Base-by-base conservation (phyloP, 179 eudicot species). In the Spergularia azorica region DNA sequence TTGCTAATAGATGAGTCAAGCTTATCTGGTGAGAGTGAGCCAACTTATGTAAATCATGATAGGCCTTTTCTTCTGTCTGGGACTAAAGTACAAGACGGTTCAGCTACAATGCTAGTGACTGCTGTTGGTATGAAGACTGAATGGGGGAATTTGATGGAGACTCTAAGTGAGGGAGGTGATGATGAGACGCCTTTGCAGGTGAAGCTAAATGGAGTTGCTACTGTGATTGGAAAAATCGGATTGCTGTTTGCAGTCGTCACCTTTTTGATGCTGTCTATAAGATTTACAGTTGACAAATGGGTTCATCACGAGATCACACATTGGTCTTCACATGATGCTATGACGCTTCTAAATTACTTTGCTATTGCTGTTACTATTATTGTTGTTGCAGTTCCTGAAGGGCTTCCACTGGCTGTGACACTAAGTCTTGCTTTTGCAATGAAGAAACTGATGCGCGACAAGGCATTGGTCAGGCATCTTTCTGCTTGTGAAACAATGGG, bases 401-500 rank as follows among this genome's bases (percentile, higher is more conserved):
- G 98, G 70, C 78, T 94, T 39, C 98, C 98, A 21, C 80, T 94
- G 80, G 98, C 98, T 9, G 98, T 94, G 79, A 94, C 98, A 17
- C 83, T 94, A 9, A 94, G 98, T 72, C 95, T 94, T 81, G 98
- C 98, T 15, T 94, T 92, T 81, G 98, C 98, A 10, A 94, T 94
- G 98, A 90, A 94, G 79, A 87, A 92, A 70, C 79, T 94, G 71
- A 94, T 94, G 96, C 84, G 67, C 59, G 92, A 94, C 41, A 92
- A 79, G 77, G 98, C 97, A 71, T 84, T 94, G 9, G 98, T 94
- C 39, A 89, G 96, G 70, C 94, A 89, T 83, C 89, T 94, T 20
- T 85, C 98, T 61, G 98, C 98, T 43, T 94, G 98, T 79, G 98
- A 94, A 82, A 94, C 98, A 15, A 94, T 94, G 98, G 98, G 98